Conservation (phyloP, 805 yeast genomes). For the Candida sithepensis region DNA sequence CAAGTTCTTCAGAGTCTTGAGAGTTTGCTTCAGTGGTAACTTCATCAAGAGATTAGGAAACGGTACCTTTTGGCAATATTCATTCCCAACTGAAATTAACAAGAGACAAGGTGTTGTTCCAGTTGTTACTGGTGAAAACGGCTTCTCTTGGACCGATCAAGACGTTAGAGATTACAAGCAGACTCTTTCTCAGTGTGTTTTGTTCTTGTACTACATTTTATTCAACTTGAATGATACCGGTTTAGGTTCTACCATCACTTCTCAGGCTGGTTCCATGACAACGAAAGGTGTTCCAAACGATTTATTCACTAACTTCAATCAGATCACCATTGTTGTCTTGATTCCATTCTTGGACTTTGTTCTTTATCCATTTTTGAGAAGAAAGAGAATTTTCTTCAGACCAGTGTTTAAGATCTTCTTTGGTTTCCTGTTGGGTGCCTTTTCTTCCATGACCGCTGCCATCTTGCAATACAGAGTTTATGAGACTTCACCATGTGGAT, state of each 20-base stretch:
- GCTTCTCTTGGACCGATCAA: slow-evolving; percentile 37
- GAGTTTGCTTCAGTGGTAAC: slow-evolving; percentile 39
- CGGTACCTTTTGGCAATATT: slow-evolving; percentile 46
- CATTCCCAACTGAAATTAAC: slow-evolving; percentile 42
- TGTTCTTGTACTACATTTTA: slow-evolving; percentile 40
- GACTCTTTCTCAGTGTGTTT: slow-evolving; percentile 42
- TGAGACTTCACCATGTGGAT: slow-evolving; percentile 49
- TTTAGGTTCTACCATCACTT: slow-evolving; percentile 43
- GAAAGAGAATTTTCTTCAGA: slow-evolving; percentile 37
- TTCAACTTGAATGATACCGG: slow-evolving; percentile 44
- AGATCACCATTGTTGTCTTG: slow-evolving; percentile 48
- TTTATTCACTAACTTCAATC: slow-evolving; percentile 52
- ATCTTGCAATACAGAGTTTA: slow-evolving; percentile 46
- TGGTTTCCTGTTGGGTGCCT: slow-evolving; percentile 46
- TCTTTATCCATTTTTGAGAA: slow-evolving; percentile 46
- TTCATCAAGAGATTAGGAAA: slow-evolving; percentile 38
- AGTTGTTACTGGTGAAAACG: slow-evolving; percentile 30
- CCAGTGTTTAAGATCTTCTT: slow-evolving; percentile 43
- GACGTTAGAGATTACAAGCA: slow-evolving; percentile 44
- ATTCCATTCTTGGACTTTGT: slow-evolving; percentile 47
- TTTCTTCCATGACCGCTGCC: slow-evolving; percentile 48
- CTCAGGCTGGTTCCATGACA: slow-evolving; percentile 53
- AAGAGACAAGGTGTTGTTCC: slow-evolving; percentile 37
- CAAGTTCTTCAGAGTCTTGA: slow-evolving; percentile 38
- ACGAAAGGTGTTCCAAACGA: slow-evolving; percentile 54